Percentiles rank a stretch among this genome's conserved stretches.
These are phyloP conservation scores for Debaryomycetaceae sp. DNA, from an alignment of 1,139 yeast genomes.

Conservation along the genomic window DNA sequence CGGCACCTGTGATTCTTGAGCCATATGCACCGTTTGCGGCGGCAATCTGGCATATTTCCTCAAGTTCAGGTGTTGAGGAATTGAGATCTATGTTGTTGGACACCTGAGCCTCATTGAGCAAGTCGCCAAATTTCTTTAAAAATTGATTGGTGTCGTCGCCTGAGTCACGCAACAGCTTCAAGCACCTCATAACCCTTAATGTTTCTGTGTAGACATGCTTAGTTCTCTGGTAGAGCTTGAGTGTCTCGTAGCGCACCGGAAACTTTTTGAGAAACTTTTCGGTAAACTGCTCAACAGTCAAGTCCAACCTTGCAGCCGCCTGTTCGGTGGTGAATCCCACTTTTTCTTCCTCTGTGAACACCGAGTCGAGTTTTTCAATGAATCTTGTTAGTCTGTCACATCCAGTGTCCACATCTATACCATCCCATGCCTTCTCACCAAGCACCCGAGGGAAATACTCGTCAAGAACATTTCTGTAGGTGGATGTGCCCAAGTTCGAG, in stretches of 20 bases:
- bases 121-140: slow-evolving; percentile 42
- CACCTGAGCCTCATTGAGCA: slow-evolving; percentile 59
- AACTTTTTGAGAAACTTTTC: slow-evolving; percentile 46
- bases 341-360: slow-evolving; percentile 27
- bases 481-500: slow-evolving; percentile 59
- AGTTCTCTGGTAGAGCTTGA: slow-evolving; percentile 58
- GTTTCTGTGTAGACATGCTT: slow-evolving; percentile 66
- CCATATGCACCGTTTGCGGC: slow-evolving; percentile 57
- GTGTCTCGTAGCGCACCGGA: slow-evolving; percentile 54
- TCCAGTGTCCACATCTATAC: slow-evolving; percentile 43
- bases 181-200: slow-evolving; percentile 52
- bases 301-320: slow-evolving; percentile 43
- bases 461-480: slow-evolving; percentile 63
- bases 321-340: slow-evolving; percentile 51
- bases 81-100: slow-evolving; percentile 49
- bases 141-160: slow-evolving; percentile 23
- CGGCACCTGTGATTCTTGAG: slow-evolving; percentile 77
- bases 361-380: slow-evolving; percentile 39
- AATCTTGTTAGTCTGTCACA: slow-evolving; percentile 35
- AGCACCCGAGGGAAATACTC: slow-evolving; percentile 36
- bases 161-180: slow-evolving; percentile 31
- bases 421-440: slow-evolving; percentile 43
- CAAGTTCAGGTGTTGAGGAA: slow-evolving; percentile 55
- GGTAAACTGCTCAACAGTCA: slow-evolving; percentile 42
- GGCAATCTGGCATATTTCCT: slow-evolving; percentile 53